Percentiles rank a stretch among this genome's conserved stretches.
Evolutionary conservation across 2,329 filamentous ascomycete genomes (phyloP).

Genomic region (Fusarium scirpi): DNA sequence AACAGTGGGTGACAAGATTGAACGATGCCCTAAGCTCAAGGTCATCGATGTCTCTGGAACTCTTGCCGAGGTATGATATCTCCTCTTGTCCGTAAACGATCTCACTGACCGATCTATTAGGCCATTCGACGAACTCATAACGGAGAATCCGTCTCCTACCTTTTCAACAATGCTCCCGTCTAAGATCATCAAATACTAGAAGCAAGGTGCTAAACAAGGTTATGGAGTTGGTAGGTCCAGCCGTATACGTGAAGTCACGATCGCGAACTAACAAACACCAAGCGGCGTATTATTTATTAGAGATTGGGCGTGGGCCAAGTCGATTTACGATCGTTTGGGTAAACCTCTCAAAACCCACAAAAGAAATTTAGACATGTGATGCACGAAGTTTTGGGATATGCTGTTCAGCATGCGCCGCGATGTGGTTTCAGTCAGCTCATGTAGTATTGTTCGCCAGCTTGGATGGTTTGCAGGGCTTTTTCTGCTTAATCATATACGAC

Average conservation of each 20-base stretch:
- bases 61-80: slow-evolving; percentile 66
- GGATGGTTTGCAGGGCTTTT: slow-evolving; percentile 6
- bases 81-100: background rate
- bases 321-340: slow-evolving; percentile 26
- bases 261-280: slow-evolving; percentile 27
- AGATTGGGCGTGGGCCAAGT: slow-evolving; percentile 35
- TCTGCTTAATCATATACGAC: slow-evolving; percentile 7
- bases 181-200: slow-evolving; percentile 41
- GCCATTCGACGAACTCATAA: slow-evolving; percentile 77
- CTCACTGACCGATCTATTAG: slow-evolving; percentile 50
- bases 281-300: slow-evolving; percentile 42
- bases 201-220: slow-evolving; percentile 28
- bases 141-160: slow-evolving; percentile 72
- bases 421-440: slow-evolving; percentile 7
- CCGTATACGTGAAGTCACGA: slow-evolving; percentile 1
- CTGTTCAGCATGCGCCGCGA: slow-evolving; percentile 4
- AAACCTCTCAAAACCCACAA: slow-evolving; percentile 34
- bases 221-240: slow-evolving; percentile 45
- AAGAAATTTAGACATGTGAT: slow-evolving; percentile 24
- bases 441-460: slow-evolving; percentile 15
- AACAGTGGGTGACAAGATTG: slow-evolving; percentile 78
- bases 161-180: slow-evolving; percentile 75
- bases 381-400: slow-evolving; percentile 11
- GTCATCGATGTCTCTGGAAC: slow-evolving; percentile 94
- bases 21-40: slow-evolving; percentile 81